A percentile compares a stretch with the other conserved stretches of the same genome.
These are phyloP conservation scores for Fusarium sacchari DNA, from an alignment of 2,329 filamentous ascomycete species.

Conservation along the genomic window DNA sequence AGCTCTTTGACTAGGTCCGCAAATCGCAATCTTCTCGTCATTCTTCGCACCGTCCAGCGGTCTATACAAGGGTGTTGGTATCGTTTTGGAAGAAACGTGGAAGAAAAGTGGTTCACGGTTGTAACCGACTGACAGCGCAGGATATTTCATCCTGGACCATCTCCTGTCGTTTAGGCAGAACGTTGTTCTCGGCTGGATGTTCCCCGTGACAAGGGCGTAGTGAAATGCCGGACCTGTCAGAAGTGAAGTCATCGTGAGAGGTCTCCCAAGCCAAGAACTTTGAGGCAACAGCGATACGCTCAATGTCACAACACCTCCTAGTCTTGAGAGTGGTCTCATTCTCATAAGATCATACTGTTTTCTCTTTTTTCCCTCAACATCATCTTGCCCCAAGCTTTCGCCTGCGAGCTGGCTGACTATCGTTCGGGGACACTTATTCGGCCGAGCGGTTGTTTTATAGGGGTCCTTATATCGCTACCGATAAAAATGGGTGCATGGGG, in stretches of 20 bases:
- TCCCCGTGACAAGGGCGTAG: slow-evolving; percentile 10
- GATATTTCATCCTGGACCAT: slow-evolving; percentile 15
- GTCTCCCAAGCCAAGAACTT: slow-evolving; percentile 5
- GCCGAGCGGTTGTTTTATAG: slow-evolving; percentile 32
- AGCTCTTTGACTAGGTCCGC: slow-evolving; percentile 19
- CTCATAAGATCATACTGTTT: slow-evolving; percentile 9
- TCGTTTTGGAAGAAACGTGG: slow-evolving; percentile 20
- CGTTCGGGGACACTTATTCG: slow-evolving; percentile 30
- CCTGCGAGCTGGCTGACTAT: slow-evolving; percentile 4
- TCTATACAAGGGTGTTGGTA: neutral
- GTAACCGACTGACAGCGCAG: slow-evolving; percentile 23
- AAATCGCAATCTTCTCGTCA: slow-evolving; percentile 40
- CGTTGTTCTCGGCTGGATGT: slow-evolving; percentile 16
- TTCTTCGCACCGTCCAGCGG: slow-evolving; percentile 26
- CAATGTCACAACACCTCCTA: slow-evolving; percentile 9
- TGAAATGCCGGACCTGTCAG: slow-evolving; percentile 10
- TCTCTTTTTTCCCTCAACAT: slow-evolving; percentile 16
- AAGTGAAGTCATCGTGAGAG: slow-evolving; percentile 42
- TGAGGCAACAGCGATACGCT: slow-evolving; percentile 22
- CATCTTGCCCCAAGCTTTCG: slow-evolving; percentile 24
- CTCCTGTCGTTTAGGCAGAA: slow-evolving; percentile 7
- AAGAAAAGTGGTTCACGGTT: slow-evolving; percentile 38
- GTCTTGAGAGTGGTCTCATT: slow-evolving; percentile 16
- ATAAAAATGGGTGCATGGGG: slow-evolving; percentile 26
- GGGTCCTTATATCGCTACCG: slow-evolving; percentile 20